Evolutionary conservation across 345 rosid species (phyloP).

Genomic region (Pistacia atlantica): DNA sequence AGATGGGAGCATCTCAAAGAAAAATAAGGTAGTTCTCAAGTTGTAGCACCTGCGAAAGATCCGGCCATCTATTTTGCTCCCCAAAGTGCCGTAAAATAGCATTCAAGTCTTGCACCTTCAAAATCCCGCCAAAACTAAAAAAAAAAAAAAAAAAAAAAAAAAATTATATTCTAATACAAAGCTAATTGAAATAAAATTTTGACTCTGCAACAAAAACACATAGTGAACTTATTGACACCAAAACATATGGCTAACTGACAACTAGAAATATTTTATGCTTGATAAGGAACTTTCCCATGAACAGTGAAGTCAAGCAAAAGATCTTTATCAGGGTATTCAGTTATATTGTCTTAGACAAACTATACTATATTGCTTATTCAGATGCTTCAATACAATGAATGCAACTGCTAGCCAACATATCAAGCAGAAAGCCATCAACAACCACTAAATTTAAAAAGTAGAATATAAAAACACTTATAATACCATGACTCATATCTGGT

Average conservation of each 20-base stretch:
- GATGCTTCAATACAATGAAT: no score
- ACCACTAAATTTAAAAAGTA: no score
- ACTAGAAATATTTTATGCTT: background rate
- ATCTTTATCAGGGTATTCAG: background rate
- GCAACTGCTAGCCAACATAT: no score
- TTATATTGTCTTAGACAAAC: no score
- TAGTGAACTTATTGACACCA: background rate
- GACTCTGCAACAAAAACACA: background rate
- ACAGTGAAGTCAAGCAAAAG: background rate
- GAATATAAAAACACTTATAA: no score
- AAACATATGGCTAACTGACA: background rate
- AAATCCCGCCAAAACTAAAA: conserved; percentile 46
- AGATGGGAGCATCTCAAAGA: conserved; percentile 3
- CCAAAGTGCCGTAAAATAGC: conserved; percentile 75
- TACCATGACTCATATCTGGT: no score
- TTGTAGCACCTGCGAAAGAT: conserved; percentile 63
- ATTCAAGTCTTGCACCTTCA: conserved; percentile 89
- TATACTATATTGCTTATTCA: no score
- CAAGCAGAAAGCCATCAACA: no score
- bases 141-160: background rate
- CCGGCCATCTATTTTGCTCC: conserved; percentile 56
- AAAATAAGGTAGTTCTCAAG: conserved; percentile 6
- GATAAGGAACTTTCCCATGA: background rate
- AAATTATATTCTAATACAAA: background rate
- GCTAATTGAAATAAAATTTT: background rate